These are phyloP conservation scores for Scheffersomyces illinoinensis DNA, from an alignment of 1,139 yeast genomes.

Conservation along the genomic window DNA sequence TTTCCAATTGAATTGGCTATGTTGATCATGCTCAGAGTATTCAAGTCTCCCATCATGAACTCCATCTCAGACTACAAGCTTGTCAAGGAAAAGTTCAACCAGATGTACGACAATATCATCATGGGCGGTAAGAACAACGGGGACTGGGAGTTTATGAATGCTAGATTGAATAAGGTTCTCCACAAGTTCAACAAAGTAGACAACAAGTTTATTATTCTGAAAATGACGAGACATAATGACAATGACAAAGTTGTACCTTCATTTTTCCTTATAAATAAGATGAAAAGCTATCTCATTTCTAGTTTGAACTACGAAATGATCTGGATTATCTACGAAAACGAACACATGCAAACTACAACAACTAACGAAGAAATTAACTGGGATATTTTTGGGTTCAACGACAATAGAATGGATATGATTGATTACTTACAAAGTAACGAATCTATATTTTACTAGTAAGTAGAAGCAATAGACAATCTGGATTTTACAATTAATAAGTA, in stretches of 20 bases:
- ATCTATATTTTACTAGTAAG: constrained; percentile 14
- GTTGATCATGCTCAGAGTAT: constrained; percentile 34
- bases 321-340: constrained; percentile 38
- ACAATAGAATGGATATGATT: constrained; percentile 19
- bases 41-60: constrained; percentile 38
- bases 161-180: constrained; percentile 30
- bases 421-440: constrained; percentile 19
- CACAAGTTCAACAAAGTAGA: constrained; percentile 28
- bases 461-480: constrained; percentile 1
- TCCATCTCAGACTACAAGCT: constrained; percentile 30
- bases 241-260: constrained; percentile 10
- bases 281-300: constrained; percentile 41
- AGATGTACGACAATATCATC: constrained; percentile 23
- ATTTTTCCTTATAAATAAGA: constrained; percentile 34
- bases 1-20: constrained; percentile 40
- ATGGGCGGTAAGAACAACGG: constrained; percentile 14
- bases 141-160: constrained; percentile 28
- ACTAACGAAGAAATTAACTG: constrained; percentile 20
- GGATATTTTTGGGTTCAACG: constrained; percentile 30
- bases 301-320: constrained; percentile 43
- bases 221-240: background rate
- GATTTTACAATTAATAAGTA: background rate
- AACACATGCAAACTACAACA: constrained; percentile 7
- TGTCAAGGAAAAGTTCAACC: constrained; percentile 30
- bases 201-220: constrained; percentile 10